Percentiles rank a stretch among this genome's conserved stretches.
phyloP scores from a whole-genome alignment of 371 early-diverging fungal species.

The Mortierella polycephala region DNA sequence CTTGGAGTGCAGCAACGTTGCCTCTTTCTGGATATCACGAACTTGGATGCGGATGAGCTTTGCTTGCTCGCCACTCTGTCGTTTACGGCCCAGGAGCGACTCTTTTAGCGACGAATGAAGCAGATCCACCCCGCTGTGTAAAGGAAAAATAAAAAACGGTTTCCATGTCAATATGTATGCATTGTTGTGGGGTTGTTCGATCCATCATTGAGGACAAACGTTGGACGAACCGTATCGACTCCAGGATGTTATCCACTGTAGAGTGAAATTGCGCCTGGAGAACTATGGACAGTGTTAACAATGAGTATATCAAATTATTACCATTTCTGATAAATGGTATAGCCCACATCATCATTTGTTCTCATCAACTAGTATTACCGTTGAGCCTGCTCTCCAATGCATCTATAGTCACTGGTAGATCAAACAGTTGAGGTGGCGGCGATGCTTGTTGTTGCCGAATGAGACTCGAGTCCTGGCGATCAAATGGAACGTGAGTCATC shows the following conservation, averaged over 20 bases:
- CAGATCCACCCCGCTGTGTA: constrained; percentile 13
- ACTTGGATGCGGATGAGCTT: not conserved
- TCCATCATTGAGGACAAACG: too few relatives aligned
- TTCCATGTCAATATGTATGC: too few relatives aligned
- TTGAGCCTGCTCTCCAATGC: not conserved
- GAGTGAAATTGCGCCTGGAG: not conserved
- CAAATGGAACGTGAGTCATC: too few relatives aligned
- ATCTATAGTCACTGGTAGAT: not conserved
- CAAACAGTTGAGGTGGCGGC: not conserved
- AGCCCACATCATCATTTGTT: too few relatives aligned
- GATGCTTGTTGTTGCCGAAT: too few relatives aligned
- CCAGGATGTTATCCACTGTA: not conserved
- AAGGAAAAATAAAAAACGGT: not conserved
- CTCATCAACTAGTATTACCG: not conserved
- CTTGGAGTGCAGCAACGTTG: constrained; percentile 13
- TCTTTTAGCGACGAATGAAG: constrained; percentile 1
- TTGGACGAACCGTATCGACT: not conserved
- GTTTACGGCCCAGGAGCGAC: constrained; percentile 1
- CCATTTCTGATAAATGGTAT: too few relatives aligned
- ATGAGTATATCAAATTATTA: too few relatives aligned
- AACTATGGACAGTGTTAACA: not conserved
- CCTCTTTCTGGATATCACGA: constrained; percentile 22
- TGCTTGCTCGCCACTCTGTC: constrained; percentile 10
- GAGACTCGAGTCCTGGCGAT: too few relatives aligned
- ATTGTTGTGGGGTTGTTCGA: too few relatives aligned